Evolutionary conservation across 306 rosid species (phyloP), one percentile per base, ranked within the genome.

Genomic region (Corylus americana): DNA sequence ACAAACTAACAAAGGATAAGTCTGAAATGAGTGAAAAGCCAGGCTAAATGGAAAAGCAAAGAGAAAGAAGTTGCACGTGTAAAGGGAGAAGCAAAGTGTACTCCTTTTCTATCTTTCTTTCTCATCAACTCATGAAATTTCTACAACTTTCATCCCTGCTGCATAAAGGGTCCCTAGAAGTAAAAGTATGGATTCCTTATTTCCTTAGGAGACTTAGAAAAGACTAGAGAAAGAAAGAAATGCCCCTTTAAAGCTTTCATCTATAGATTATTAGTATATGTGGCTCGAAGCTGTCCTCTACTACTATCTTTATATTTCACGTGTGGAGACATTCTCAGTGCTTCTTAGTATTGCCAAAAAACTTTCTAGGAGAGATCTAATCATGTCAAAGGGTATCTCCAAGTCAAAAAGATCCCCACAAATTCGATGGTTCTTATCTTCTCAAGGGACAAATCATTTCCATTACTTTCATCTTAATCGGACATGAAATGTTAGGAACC

Each of bases 261-360:
- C 44, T 66, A 62, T 66, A 62, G 17, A 4, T 22, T 31, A 63
- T 63, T 63, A 31, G 44, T 64, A 64, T 16, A 35, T 35, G 70
- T 35, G 70, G 70, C 45, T 64, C 16, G 70, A 64, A 64, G 70
- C 70, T 64, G 48, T 64, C 11, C 12, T 64, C 70, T 64, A 35
- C 69, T 66, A 16, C 66, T 42, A 68, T 18, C 27, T 68, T 68
- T 68, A 29, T 54, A n/a, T 48, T 68, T 70, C 85, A 77, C 77
- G 8, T 68, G 84, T 66, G 77, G 77, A 59, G 77, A 77, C 85
- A 84, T 67, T 84, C 79, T 62, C 37, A 69, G 80, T 77, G 85
- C 72, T 68, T 68, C 80, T 75, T 76, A 53, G 68, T 77, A 70
- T 67, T 77, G 70, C 62, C 0, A 37, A 48, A 57, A 57, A 47